Base-by-base conservation (phyloP, 768 basidiomycete genomes). In the Boletus rubroflammeus region DNA sequence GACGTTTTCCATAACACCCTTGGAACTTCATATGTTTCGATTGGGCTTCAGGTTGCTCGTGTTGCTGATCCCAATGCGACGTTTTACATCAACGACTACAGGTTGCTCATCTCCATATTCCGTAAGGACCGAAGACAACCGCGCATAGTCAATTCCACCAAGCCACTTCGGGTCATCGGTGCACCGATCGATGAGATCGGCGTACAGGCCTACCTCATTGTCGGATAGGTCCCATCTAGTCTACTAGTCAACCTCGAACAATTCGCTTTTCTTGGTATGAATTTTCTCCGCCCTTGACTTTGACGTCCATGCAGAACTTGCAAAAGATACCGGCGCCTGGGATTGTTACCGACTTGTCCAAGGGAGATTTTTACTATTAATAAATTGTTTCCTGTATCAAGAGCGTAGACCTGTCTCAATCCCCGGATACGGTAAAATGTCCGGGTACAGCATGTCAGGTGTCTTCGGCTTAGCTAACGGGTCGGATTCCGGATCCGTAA, bases 401-500 rank as follows among this genome's bases (percentile, higher is more conserved):
- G n/a, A n/a, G n/a, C n/a, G n/a, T n/a, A 9, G 8, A 9, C 28
- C 28, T 29, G 28, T 29, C 9, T 29, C 28, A 29, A 29, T 29
- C 28, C n/a, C n/a, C n/a, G n/a, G n/a, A n/a, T n/a, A n/a, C n/a
- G n/a, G n/a, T n/a, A n/a, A n/a, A n/a, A n/a, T n/a, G n/a, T n/a
- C n/a, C n/a, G n/a, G n/a, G n/a, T n/a, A n/a, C n/a, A n/a, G n/a
- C n/a, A n/a, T n/a, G n/a, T n/a, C n/a, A n/a, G n/a, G n/a, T n/a
- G n/a, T n/a, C n/a, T n/a, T n/a, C n/a, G n/a, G n/a, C n/a, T n/a
- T n/a, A n/a, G n/a, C n/a, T n/a, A n/a, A n/a, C n/a, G n/a, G n/a
- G 23, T 51, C 50, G 61, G 48, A 40, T 14, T 39, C 28, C 50
- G 53, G 32, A 32, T 38, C 26, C 14, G 45, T 11, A 25, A 41